Base-by-base conservation (phyloP, 176 grass and related monocot genomes). In the Juncus effusus region DNA sequence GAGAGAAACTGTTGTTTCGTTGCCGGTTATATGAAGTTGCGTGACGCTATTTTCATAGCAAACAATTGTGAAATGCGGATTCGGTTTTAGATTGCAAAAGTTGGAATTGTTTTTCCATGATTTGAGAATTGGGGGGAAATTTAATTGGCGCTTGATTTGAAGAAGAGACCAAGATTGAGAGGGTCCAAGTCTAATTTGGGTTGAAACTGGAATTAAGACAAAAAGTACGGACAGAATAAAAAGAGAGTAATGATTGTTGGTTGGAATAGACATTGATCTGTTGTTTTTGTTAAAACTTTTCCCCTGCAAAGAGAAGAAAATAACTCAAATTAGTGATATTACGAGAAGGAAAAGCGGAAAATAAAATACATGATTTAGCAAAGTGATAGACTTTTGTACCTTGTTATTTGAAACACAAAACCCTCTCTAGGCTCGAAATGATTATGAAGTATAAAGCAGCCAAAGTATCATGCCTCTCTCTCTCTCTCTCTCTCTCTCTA, bases 21-120 rank as follows among this genome's bases (percentile, higher is more conserved):
- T 58, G 36, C 94, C 88, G 28, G 68, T 54, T 67, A 99, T 70
- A 66, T 99, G 88, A 3, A 99, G 76, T 72, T 99, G 94, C 55
- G 94, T 99, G 42, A 99, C 79, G 12, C 80, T 99, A 66, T 87
- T 81, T 28, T 74, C 77, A 72, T 99, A 99, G 88, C 94, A 99
- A 68, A 99, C 70, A 61, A 99, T 64, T 59, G 94, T 70, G 13
- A 71, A 71, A 57, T 16, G 65, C 56, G 5, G 62, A 58, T 12
- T 81, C 61, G 11, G 63, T 51, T 56, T 54, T 16, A 44, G 68
- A 70, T 64, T 65, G 78, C 94, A 99, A 78, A 99, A 99, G 78
- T 91, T 89, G 7, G 85, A 86, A 70, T 69, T 57, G 45, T 40
- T 77, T 65, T 87, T 80, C 94, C 94, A 99, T 75, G 77, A 74